phyloP scores from a whole-genome alignment of 1,139 yeast species.

The Scheffersomyces titani region DNA sequence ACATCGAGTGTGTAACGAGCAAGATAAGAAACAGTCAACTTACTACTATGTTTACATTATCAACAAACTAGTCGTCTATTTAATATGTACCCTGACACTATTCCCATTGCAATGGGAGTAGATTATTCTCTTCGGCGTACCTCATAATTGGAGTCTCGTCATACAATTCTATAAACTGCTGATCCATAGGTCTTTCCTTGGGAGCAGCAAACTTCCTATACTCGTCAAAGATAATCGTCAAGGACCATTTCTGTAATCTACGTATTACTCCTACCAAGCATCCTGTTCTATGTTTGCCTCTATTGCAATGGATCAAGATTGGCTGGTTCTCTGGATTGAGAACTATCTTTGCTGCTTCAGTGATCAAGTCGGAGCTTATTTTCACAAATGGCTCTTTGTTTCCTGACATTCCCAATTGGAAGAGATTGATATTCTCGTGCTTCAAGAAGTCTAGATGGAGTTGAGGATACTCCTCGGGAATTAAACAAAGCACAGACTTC shows the following conservation, averaged over 20 bases:
- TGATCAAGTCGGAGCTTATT: constrained; percentile 73
- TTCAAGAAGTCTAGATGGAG: constrained; percentile 67
- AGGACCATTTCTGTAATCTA: constrained; percentile 86
- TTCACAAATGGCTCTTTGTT: constrained; percentile 94
- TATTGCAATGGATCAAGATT: constrained; percentile 85
- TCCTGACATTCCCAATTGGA: constrained; percentile 92
- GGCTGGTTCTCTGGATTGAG: constrained; percentile 88
- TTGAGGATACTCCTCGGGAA: constrained; percentile 89
- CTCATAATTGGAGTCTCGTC: constrained; percentile 61
- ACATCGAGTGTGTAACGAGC: no score
- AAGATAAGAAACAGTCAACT: no score
- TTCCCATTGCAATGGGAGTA: constrained; percentile 74
- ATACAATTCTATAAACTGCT: constrained; percentile 89
- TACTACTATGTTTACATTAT: no score
- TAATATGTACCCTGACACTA: constrained; percentile 3
- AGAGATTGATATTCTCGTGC: constrained; percentile 62
- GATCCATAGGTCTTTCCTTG: constrained; percentile 92
- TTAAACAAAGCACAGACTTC: constrained; percentile 77
- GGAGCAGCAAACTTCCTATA: constrained; percentile 93
- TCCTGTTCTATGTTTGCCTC: constrained; percentile 97
- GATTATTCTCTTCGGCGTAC: constrained; percentile 50
- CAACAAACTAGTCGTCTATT: no score
- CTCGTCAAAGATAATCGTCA: constrained; percentile 92
- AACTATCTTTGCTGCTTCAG: constrained; percentile 79
- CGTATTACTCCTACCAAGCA: constrained; percentile 92